Percentiles rank a stretch among this genome's conserved stretches.
These are phyloP conservation scores for Tetrahymena thermophila DNA, from an alignment of 73 alveolate species.

Conservation along the genomic window DNA sequence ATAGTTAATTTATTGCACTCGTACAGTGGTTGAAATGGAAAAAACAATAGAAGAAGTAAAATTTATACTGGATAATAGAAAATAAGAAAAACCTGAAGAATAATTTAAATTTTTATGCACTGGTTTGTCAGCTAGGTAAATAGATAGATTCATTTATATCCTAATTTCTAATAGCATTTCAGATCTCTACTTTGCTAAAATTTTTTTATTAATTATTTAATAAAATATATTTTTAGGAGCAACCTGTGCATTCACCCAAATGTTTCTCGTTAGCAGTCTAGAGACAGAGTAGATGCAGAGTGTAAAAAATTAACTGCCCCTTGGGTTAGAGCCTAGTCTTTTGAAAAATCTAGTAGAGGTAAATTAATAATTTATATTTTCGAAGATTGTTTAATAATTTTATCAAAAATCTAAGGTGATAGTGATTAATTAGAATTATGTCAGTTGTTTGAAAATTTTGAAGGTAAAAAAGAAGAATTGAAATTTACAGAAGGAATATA, in stretches of 20 bases:
- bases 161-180: not conserved
- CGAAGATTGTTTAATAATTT: not conserved
- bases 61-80: slow-evolving; percentile 48
- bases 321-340: slow-evolving; percentile 60
- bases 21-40: slow-evolving; percentile 84
- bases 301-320: slow-evolving; percentile 70
- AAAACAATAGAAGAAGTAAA: slow-evolving; percentile 70
- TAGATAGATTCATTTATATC: not conserved
- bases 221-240: slow-evolving; percentile 39
- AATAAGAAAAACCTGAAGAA: slow-evolving; percentile 45
- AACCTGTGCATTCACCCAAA: slow-evolving; percentile 72
- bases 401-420: not conserved
- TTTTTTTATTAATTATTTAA: slow-evolving; percentile 10
- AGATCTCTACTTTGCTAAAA: slow-evolving; percentile 3
- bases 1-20: slow-evolving; percentile 73
- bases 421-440: slow-evolving; percentile 37
- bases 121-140: slow-evolving; percentile 10
- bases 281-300: slow-evolving; percentile 67
- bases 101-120: slow-evolving; percentile 15
- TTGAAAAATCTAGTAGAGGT: not conserved
- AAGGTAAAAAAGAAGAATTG: slow-evolving; percentile 30
- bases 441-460: slow-evolving; percentile 54
- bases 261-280: slow-evolving; percentile 44
- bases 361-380: not conserved
- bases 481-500: slow-evolving; percentile 53